A percentile compares a stretch with the other conserved stretches of the same genome.
Evolutionary conservation across 106 monocot genomes (phyloP).

Genomic region (Dioscorea zingiberensis): DNA sequence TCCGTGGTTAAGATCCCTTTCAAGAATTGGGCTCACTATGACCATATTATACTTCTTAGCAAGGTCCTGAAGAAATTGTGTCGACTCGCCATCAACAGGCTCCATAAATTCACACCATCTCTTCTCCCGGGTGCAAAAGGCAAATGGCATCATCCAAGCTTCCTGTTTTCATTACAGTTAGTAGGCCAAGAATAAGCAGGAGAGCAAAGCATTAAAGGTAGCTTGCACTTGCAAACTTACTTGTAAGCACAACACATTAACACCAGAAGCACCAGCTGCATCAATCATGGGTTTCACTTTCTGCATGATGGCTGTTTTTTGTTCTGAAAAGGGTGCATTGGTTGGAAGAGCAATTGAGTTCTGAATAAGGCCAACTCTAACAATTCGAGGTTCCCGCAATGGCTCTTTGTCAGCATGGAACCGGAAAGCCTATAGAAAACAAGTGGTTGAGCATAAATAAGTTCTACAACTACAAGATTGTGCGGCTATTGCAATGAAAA

Average conservation of each 20-base stretch:
- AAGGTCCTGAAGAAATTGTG: constrained; percentile 74
- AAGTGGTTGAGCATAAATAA: too few species aligned
- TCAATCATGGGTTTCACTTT: constrained; percentile 81
- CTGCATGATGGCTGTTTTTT: constrained; percentile 78
- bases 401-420: constrained; percentile 75
- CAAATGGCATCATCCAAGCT: constrained; percentile 99
- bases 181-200: neutral
- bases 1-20: constrained; percentile 87
- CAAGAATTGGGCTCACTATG: constrained; percentile 85
- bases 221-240: constrained; percentile 20
- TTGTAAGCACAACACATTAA: constrained; percentile 92
- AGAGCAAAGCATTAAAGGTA: neutral
- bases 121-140: constrained; percentile 90
- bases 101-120: constrained; percentile 98
- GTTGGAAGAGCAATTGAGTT: constrained; percentile 82
- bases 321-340: constrained; percentile 59
- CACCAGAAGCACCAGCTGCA: constrained; percentile 83
- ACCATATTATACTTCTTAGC: constrained; percentile 93
- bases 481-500: neutral
- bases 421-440: constrained; percentile 41
- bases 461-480: neutral
- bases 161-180: constrained; percentile 37
- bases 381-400: constrained; percentile 55
- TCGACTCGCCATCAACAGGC: constrained; percentile 81
- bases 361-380: constrained; percentile 91